Percentiles rank a stretch among this genome's conserved stretches.
Conservation (phyloP, 768 basidiomycete species). For the Russula griseocarnosa region DNA sequence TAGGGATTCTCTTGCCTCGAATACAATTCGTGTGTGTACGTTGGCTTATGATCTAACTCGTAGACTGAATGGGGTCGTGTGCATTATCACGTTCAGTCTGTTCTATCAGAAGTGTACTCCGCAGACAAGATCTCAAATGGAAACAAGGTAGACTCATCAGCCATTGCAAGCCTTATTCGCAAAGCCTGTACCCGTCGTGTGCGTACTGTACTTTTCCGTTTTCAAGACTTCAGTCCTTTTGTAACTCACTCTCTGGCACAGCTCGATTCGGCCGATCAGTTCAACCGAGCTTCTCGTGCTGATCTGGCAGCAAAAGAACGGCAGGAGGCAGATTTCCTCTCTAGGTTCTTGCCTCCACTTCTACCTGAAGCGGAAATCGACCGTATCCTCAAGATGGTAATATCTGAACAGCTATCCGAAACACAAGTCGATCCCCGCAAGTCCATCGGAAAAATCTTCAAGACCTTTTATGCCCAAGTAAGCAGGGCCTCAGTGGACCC, state of each 20-base stretch:
- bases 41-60: background rate
- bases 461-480: conserved; percentile 57
- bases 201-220: conserved; percentile 36
- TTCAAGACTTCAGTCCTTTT: background rate
- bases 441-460: conserved; percentile 50
- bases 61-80: background rate
- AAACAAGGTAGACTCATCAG: conserved; percentile 43
- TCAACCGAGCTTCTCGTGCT: conserved; percentile 49
- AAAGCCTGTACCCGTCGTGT: conserved; percentile 60
- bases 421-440: conserved; percentile 36
- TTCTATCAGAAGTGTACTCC: conserved; percentile 64
- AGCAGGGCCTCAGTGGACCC: conserved; percentile 58
- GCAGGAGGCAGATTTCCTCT: conserved; percentile 52
- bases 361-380: conserved; percentile 56
- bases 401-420: conserved; percentile 34
- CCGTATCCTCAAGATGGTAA: conserved; percentile 42
- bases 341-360: conserved; percentile 56
- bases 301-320: conserved; percentile 65
- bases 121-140: conserved; percentile 54
- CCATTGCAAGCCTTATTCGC: conserved; percentile 50
- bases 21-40: conserved; percentile 44
- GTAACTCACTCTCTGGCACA: conserved; percentile 31
- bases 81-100: conserved; percentile 44
- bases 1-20: conserved; percentile 55
- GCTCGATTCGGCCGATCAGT: conserved; percentile 59